Conservation (phyloP, 2,329 filamentous ascomycete species). For the Stenocarpella maydis region DNA sequence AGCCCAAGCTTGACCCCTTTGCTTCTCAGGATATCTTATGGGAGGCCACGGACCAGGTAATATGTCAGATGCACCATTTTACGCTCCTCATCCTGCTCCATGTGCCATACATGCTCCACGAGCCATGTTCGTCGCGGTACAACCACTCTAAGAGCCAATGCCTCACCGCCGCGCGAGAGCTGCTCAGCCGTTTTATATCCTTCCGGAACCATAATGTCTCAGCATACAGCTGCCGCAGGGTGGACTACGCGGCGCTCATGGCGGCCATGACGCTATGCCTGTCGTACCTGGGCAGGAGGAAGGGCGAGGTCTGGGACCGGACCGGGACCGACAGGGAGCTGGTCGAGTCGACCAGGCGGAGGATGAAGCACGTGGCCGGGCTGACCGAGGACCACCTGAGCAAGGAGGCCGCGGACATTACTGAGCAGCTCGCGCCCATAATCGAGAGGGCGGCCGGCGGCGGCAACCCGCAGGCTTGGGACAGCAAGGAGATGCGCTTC, state of each 20-base stretch:
- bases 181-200: constrained; percentile 57
- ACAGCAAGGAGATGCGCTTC: constrained; percentile 45
- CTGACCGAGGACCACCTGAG: constrained; percentile 52
- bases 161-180: constrained; percentile 58
- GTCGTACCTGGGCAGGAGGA: constrained; percentile 53
- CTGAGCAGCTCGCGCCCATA: constrained; percentile 53
- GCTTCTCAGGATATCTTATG: constrained; percentile 38
- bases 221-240: constrained; percentile 54
- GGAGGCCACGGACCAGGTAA: constrained; percentile 47
- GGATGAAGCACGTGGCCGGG: constrained; percentile 50
- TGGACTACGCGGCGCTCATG: constrained; percentile 61
- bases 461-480: constrained; percentile 31
- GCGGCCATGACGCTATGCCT: constrained; percentile 60
- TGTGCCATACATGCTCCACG: constrained; percentile 61
- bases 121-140: constrained; percentile 48
- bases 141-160: constrained; percentile 59
- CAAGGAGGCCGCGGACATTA: constrained; percentile 52
- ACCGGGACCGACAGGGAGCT: constrained; percentile 47
- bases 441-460: constrained; percentile 42
- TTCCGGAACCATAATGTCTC: constrained; percentile 52
- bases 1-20: constrained; percentile 42
- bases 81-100: constrained; percentile 61
- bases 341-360: constrained; percentile 47
- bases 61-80: constrained; percentile 60
- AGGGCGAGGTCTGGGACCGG: constrained; percentile 32